phyloP scores from a whole-genome alignment of 2,329 filamentous ascomycete species.

The Geosmithia morbida region DNA sequence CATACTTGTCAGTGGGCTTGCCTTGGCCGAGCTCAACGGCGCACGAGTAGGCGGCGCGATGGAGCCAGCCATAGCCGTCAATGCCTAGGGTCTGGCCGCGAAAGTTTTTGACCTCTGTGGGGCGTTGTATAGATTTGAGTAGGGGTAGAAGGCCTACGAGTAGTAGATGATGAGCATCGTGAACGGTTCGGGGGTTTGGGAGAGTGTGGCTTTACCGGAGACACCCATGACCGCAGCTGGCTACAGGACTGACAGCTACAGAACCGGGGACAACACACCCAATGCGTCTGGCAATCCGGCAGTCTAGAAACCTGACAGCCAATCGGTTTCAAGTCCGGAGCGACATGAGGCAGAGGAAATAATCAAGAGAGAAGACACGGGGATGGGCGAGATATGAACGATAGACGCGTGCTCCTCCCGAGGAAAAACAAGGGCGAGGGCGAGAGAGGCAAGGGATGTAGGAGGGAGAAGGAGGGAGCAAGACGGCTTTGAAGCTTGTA shows the following conservation, averaged over 20 bases:
- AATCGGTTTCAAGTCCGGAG: not conserved
- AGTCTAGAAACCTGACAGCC: not conserved
- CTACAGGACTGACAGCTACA: not conserved
- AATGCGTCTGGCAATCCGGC: not conserved
- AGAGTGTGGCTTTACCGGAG: constrained; percentile 11
- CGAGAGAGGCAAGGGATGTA: not conserved
- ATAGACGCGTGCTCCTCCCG: not conserved
- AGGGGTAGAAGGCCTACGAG: constrained; percentile 66
- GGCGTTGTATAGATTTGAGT: constrained; percentile 91
- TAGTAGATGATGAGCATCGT: not conserved
- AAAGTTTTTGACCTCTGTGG: constrained; percentile 75
- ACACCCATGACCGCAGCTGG: constrained; percentile 18
- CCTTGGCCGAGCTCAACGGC: constrained; percentile 80
- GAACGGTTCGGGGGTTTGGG: not conserved
- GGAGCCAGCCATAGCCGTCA: constrained; percentile 96
- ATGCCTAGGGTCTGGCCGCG: constrained; percentile 81
- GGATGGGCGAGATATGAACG: not conserved
- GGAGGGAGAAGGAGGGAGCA: not conserved
- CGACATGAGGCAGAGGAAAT: not conserved
- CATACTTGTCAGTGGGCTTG: constrained; percentile 77
- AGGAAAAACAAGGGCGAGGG: not conserved
- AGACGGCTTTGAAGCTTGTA: not conserved
- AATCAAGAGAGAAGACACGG: not conserved
- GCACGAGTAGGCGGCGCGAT: constrained; percentile 81
- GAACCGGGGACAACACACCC: not conserved